Base-by-base conservation (phyloP, 768 basidiomycete species). In the Tephrocybe sp. region DNA sequence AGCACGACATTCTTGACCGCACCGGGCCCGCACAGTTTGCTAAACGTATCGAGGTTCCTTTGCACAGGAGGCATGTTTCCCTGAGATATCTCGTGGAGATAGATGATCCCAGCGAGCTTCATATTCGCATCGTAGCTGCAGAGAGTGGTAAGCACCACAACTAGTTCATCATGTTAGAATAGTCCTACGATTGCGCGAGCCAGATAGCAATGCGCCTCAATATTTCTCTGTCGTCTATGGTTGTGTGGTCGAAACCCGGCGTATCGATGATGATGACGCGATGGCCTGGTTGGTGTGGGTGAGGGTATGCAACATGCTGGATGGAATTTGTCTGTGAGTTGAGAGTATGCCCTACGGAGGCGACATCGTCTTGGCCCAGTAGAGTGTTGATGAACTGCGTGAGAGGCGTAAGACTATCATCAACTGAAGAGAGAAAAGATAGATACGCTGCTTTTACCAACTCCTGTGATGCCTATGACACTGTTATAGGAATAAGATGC, bases 31-130 rank as follows among this genome's bases (percentile, higher is more conserved):
- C 78, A 78, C 12, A 80, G 67, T 46, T 76, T 69, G 22, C 65
- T 66, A 59, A 80, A 80, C 59, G 76, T 69, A 16, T 69, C 66
- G 27, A 78, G 67, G 58, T 78, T 80, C 53, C 67, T 69, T 37
- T 64, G 62, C 25, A 72, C 70, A 8, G 69, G 69, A 18, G 67
- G 64, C 62, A 76, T 69, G 21, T 68, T 61, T 53, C 67, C 62
- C 45, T 75, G 71, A 3, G 59, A 58, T 37, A 69, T 69, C 13
- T 62, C 56, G 40, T 67, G 64, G 15, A 69, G 53, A 40, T 66
- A 62, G 9, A 67, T 51, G 8, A 68, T 59, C 0, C 65, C 74
- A 11, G 57, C 56, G 8, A 69, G 54, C 11, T 55, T 51, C 35
- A 64, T 53, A 3, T 53, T 43, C 2, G 46, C 50, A 40, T 61